A percentile compares a stretch with the other conserved stretches of the same genome.
These are phyloP conservation scores for Triticum urartu DNA, from an alignment of 176 grass and related monocot species.

Conservation along the genomic window DNA sequence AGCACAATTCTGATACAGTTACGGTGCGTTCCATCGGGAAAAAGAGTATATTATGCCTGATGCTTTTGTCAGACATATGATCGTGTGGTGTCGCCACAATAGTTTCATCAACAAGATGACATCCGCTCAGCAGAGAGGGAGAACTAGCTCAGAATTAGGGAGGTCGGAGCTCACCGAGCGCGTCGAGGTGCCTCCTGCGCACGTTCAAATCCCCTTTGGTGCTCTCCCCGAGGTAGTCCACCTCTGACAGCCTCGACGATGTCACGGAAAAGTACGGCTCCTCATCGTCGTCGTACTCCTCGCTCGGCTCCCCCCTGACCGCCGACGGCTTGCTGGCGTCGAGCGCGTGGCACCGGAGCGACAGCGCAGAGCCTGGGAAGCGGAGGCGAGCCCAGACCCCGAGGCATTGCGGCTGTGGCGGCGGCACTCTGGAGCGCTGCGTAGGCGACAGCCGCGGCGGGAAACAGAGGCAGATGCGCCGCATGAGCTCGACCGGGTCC, in stretches of 20 bases:
- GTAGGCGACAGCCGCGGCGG: not conserved
- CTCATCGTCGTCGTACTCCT: conserved; percentile 47
- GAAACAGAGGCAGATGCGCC: conserved; percentile 9
- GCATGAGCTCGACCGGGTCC: conserved; percentile 39
- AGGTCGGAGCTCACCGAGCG: conserved; percentile 56
- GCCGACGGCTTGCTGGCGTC: conserved; percentile 33
- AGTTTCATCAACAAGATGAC: not conserved
- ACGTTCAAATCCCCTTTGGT: conserved; percentile 97
- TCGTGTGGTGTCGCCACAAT: not conserved
- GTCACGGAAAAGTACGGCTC: conserved; percentile 85
- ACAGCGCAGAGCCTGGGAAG: conserved; percentile 15
- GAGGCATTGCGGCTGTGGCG: not conserved
- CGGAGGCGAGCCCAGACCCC: not conserved
- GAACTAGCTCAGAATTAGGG: not conserved
- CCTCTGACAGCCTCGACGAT: conserved; percentile 70
- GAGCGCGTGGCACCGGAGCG: conserved; percentile 46
- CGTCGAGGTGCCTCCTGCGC: conserved; percentile 62
- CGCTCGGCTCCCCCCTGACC: conserved; percentile 35
- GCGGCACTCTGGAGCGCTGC: not conserved
- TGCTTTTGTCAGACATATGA: not conserved
- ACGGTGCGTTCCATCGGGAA: not conserved
- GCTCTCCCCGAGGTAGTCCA: conserved; percentile 94
- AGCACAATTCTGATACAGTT: not conserved
- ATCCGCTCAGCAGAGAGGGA: not conserved
- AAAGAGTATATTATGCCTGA: not conserved